Percentiles rank a stretch among this genome's conserved stretches.
These are phyloP conservation scores for Leishmania turanica DNA, from an alignment of 208 protist genomes.

Conservation along the genomic window DNA sequence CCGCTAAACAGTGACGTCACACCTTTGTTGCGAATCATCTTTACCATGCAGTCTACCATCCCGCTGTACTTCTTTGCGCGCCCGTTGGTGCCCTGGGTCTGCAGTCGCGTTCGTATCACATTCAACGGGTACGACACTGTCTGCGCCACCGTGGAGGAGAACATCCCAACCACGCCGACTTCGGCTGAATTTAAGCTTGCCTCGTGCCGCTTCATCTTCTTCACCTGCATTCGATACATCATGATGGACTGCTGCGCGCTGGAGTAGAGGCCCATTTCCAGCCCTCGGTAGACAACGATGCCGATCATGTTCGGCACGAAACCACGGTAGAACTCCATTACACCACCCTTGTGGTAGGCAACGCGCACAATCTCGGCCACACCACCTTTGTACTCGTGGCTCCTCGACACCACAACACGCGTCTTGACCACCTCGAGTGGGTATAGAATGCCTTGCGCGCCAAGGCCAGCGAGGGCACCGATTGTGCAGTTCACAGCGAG, in stretches of 20 bases:
- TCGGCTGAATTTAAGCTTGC: constrained; percentile 66
- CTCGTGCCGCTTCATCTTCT: constrained; percentile 67
- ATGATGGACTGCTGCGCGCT: constrained; percentile 87
- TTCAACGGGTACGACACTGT: constrained; percentile 92
- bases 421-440: constrained; percentile 94
- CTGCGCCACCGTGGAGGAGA: constrained; percentile 83
- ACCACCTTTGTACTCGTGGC: constrained; percentile 69
- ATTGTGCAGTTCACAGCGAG: constrained; percentile 85
- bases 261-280: constrained; percentile 91
- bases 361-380: constrained; percentile 55
- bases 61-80: constrained; percentile 74
- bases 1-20: constrained; percentile 84
- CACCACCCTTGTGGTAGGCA: constrained; percentile 71
- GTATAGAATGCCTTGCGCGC: constrained; percentile 87
- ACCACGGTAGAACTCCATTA: constrained; percentile 84
- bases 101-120: constrained; percentile 88
- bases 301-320: constrained; percentile 88
- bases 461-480: constrained; percentile 80
- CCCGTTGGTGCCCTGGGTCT: constrained; percentile 90
- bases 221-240: constrained; percentile 76
- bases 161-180: constrained; percentile 75
- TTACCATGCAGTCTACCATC: constrained; percentile 89
- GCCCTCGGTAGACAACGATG: constrained; percentile 84
- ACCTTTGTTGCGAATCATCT: constrained; percentile 80
- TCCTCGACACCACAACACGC: constrained; percentile 76